These are phyloP conservation scores for Cladosporium phlei DNA, from an alignment of 2,329 filamentous ascomycete species.

Conservation along the genomic window DNA sequence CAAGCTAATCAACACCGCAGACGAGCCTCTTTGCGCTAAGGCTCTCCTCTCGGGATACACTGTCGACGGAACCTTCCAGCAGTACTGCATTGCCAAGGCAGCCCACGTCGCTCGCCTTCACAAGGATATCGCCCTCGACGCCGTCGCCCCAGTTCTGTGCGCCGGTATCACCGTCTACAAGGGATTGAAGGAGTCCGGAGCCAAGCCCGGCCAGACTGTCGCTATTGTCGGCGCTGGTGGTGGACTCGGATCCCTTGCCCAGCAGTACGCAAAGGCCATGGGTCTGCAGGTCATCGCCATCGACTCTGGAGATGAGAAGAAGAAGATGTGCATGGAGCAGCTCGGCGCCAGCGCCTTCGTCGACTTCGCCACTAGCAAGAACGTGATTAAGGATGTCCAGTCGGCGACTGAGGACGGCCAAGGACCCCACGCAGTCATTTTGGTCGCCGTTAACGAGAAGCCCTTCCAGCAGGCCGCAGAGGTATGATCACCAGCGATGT, in stretches of 20 bases:
- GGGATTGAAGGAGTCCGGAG: constrained; percentile 79
- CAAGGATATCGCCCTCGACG: constrained; percentile 70
- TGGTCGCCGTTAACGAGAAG: constrained; percentile 82
- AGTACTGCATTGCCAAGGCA: constrained; percentile 85
- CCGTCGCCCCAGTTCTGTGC: constrained; percentile 74
- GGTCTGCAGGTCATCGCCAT: constrained; percentile 75
- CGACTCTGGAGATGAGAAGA: constrained; percentile 79
- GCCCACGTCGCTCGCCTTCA: constrained; percentile 78
- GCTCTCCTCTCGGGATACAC: constrained; percentile 82
- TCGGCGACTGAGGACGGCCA: constrained; percentile 72
- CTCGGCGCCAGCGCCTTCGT: constrained; percentile 71
- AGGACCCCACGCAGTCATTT: constrained; percentile 80
- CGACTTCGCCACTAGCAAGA: constrained; percentile 71
- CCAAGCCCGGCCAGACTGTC: constrained; percentile 68
- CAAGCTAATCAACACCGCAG: constrained; percentile 33
- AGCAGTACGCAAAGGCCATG: constrained; percentile 91
- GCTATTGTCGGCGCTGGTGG: constrained; percentile 84
- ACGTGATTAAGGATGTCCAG: constrained; percentile 81
- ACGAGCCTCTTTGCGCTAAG: constrained; percentile 77
- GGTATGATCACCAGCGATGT: constrained; percentile 20
- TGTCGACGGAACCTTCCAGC: constrained; percentile 88
- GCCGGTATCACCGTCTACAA: constrained; percentile 87
- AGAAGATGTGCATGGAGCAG: constrained; percentile 57
- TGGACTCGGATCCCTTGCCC: constrained; percentile 71
- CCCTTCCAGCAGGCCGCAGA: constrained; percentile 91